Conservation (phyloP, 768 basidiomycete species). For the Pleurotus cornucopiae region DNA sequence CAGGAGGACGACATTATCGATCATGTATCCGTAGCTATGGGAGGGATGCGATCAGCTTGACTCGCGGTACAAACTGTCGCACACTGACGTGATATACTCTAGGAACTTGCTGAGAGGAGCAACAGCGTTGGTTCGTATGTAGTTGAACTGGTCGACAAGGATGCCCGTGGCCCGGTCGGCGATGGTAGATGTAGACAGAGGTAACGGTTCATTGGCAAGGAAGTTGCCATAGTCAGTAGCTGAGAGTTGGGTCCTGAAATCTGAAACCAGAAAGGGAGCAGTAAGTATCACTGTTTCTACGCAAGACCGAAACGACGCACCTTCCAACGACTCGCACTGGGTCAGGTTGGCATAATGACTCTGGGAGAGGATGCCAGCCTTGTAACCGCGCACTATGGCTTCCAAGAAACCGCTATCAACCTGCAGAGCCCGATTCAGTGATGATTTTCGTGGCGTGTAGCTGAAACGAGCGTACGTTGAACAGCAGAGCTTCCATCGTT, state of each 20-base stretch:
- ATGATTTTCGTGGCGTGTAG: slow-evolving; percentile 1
- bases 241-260: slow-evolving; percentile 92
- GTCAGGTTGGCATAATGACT: slow-evolving; percentile 89
- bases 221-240: slow-evolving; percentile 99
- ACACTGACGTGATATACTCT: slow-evolving; percentile 91
- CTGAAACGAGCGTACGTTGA: slow-evolving; percentile 56
- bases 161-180: slow-evolving; percentile 95
- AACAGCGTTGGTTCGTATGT: slow-evolving; percentile 84
- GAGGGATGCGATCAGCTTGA: slow-evolving; percentile 11
- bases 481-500: slow-evolving; percentile 82
- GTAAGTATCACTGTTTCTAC: background rate
- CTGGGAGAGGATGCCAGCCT: slow-evolving; percentile 85
- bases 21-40: slow-evolving; percentile 95
- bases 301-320: slow-evolving; percentile 33
- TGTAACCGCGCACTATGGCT: slow-evolving; percentile 87
- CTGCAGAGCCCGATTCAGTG: slow-evolving; percentile 29
- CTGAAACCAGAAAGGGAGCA: slow-evolving; percentile 33
- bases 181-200: slow-evolving; percentile 90
- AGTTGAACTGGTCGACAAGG: slow-evolving; percentile 97
- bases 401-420: slow-evolving; percentile 74
- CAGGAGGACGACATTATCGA: slow-evolving; percentile 96
- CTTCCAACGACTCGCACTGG: slow-evolving; percentile 97
- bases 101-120: slow-evolving; percentile 89
- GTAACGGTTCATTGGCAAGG: slow-evolving; percentile 92
- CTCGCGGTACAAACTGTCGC: slow-evolving; percentile 7